Base-by-base conservation (phyloP, 2,329 filamentous ascomycete species). In the Sarocladium kiliense region DNA sequence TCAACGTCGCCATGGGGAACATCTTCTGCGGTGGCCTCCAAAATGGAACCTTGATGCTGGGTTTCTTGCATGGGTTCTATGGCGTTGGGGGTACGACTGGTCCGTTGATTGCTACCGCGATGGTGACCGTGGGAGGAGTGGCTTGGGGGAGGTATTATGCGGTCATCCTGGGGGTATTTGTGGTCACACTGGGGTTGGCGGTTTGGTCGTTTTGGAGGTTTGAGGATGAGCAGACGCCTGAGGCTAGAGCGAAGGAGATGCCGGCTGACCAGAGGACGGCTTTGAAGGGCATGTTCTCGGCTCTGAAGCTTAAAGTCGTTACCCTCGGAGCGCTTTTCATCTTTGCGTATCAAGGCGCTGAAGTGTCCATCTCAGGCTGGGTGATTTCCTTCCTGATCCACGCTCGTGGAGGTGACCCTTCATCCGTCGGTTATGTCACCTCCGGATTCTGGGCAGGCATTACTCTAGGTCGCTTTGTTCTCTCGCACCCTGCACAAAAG, bases 301-400 rank as follows among this genome's bases (percentile, higher is more conserved):
- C 74, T 58, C 67, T 80, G 66, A 71, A 74, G 69, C 63, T 76
- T 73, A 66, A 81, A 30, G 77, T 85, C 3, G 89, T 91, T 0
- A 70, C 94, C 1, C 77, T 94, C 0, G 88, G 89, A 2, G 86
- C 89, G 0, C 68, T 90, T 10, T 94, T 94, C 74, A 88, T 94
- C 68, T 94, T 95, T 67, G 83, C 85, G 25, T 95, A 96, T 68
- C 89, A 94, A 69, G 90, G 89, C 32, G 87, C 88, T 34, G 90
- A 95, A 70, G 89, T 95, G 16, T 86, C 85, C 56, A 89, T 93
- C 60, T 89, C 87, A 0, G 89, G 90, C 54, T 95, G 90, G 91
- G 86, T 93, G 50, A 91, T 93, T 58, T 91, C 87, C 2, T 95
- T 92, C 73, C 74, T 95, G 37, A 91, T 94, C 68, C 79, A 80